Evolutionary conservation across 176 grass and related monocot species (phyloP).

Genomic region (Musa beccarii): DNA sequence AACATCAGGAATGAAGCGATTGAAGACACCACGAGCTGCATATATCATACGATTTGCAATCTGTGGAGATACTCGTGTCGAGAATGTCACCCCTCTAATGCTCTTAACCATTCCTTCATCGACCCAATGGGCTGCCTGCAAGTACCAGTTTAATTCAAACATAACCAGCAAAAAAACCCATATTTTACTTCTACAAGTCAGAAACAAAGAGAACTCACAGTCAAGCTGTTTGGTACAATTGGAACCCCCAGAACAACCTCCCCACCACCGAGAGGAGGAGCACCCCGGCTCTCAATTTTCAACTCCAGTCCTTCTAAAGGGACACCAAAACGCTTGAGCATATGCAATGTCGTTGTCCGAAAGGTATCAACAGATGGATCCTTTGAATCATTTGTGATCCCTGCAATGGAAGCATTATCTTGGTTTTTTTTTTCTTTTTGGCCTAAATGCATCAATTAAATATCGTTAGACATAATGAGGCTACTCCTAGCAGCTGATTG

Average conservation of each 20-base stretch:
- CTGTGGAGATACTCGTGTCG: constrained; percentile 66
- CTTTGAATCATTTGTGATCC: constrained; percentile 85
- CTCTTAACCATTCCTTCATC: constrained; percentile 95
- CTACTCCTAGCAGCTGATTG: not conserved
- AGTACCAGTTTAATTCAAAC: constrained; percentile 11
- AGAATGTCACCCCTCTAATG: constrained; percentile 81
- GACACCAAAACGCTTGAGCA: constrained; percentile 83
- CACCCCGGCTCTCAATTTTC: constrained; percentile 69
- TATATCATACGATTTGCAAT: constrained; percentile 59
- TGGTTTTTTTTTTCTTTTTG: not conserved
- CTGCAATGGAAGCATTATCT: constrained; percentile 28
- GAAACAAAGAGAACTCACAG: constrained; percentile 29
- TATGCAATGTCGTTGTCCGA: constrained; percentile 62
- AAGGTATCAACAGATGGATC: constrained; percentile 76
- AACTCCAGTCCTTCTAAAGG: constrained; percentile 75
- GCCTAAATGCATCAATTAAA: too few relatives aligned
- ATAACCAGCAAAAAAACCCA: not conserved
- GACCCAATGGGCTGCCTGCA: constrained; percentile 62
- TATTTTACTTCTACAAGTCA: not conserved
- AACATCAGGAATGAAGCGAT: constrained; percentile 76
- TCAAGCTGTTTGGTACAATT: constrained; percentile 49
- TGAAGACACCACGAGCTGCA: constrained; percentile 77
- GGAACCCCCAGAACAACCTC: constrained; percentile 66
- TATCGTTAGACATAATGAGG: not conserved
- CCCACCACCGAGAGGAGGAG: constrained; percentile 74